A percentile compares a stretch with the other conserved stretches of the same genome.
phyloP scores from a whole-genome alignment of 2,329 filamentous ascomycete species.

The Fusarium sulawesiense region DNA sequence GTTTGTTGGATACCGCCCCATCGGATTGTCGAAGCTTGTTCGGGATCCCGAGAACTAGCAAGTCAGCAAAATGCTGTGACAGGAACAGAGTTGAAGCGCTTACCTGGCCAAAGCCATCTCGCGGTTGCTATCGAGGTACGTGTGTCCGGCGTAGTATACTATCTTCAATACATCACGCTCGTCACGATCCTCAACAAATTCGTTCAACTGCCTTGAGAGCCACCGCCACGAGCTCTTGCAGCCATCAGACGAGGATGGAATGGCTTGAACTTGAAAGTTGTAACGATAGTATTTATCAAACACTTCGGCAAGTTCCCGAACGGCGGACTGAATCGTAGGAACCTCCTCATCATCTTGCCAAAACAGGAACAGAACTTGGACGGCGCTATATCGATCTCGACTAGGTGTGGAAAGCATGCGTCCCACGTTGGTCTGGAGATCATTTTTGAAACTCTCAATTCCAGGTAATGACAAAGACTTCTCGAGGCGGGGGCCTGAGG shows the following conservation, averaged over 20 bases:
- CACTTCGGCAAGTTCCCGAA: slow-evolving; percentile 62
- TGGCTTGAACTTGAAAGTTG: slow-evolving; percentile 59
- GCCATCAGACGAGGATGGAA: slow-evolving; percentile 61
- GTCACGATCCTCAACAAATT: slow-evolving; percentile 65
- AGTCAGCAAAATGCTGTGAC: slow-evolving; percentile 32
- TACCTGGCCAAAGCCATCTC: slow-evolving; percentile 70
- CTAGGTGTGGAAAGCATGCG: slow-evolving; percentile 62
- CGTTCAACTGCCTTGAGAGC: slow-evolving; percentile 63
- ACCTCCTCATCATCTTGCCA: slow-evolving; percentile 67
- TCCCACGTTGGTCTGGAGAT: slow-evolving; percentile 63
- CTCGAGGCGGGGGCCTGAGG: slow-evolving; percentile 66
- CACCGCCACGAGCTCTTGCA: slow-evolving; percentile 64
- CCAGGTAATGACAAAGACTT: slow-evolving; percentile 62
- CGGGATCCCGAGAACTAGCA: slow-evolving; percentile 59
- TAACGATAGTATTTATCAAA: slow-evolving; percentile 66
- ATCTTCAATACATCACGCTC: slow-evolving; percentile 68
- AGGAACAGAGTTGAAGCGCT: not conserved
- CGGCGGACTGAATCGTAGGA: slow-evolving; percentile 53
- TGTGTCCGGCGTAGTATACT: slow-evolving; percentile 68
- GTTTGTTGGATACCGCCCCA: slow-evolving; percentile 68
- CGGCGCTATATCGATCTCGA: slow-evolving; percentile 65
- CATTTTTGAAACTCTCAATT: slow-evolving; percentile 63
- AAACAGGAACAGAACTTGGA: slow-evolving; percentile 63
- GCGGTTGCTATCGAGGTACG: slow-evolving; percentile 64
- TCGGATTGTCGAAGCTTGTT: slow-evolving; percentile 60